phyloP scores from a whole-genome alignment of 768 basidiomycete genomes.

The Pleurotus cornucopiae region DNA sequence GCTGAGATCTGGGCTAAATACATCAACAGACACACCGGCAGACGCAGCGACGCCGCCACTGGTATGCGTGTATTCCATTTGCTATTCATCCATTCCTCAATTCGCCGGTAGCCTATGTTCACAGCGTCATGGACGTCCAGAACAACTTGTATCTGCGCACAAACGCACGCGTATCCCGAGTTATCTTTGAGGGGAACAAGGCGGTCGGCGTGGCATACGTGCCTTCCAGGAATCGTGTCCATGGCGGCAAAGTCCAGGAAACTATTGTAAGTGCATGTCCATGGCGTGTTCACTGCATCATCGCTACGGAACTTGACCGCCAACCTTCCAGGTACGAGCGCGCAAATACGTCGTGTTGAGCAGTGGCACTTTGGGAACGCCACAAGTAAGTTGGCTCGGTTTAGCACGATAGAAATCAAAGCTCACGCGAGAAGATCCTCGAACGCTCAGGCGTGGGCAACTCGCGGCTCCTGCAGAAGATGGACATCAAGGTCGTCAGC shows the following conservation, averaged over 20 bases:
- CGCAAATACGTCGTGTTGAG: constrained; percentile 65
- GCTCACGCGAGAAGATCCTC: constrained; percentile 39
- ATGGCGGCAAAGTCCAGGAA: constrained; percentile 48
- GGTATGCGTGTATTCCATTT: constrained; percentile 27
- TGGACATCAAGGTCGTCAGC: constrained; percentile 59
- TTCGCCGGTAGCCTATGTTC: constrained; percentile 49
- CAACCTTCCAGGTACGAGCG: constrained; percentile 33
- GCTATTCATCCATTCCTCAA: background rate
- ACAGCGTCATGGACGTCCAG: constrained; percentile 69
- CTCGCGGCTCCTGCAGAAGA: constrained; percentile 46
- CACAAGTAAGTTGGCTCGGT: constrained; percentile 28
- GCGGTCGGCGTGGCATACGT: constrained; percentile 72
- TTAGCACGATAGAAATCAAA: background rate
- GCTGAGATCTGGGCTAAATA: constrained; percentile 76
- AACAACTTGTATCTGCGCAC: constrained; percentile 62
- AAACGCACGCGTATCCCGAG: constrained; percentile 63
- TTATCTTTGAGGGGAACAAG: constrained; percentile 70
- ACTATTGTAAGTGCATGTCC: constrained; percentile 35
- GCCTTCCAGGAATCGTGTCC: constrained; percentile 53
- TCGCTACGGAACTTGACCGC: background rate
- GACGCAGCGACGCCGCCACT: constrained; percentile 68
- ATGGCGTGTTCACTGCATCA: background rate
- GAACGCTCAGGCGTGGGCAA: constrained; percentile 70
- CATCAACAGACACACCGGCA: constrained; percentile 69
- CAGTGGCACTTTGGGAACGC: constrained; percentile 65